Evolutionary conservation across 495 filamentous ascomycete species (phyloP), one percentile per base, ranked within the genome.

Genomic region (Penicillium lividum): DNA sequence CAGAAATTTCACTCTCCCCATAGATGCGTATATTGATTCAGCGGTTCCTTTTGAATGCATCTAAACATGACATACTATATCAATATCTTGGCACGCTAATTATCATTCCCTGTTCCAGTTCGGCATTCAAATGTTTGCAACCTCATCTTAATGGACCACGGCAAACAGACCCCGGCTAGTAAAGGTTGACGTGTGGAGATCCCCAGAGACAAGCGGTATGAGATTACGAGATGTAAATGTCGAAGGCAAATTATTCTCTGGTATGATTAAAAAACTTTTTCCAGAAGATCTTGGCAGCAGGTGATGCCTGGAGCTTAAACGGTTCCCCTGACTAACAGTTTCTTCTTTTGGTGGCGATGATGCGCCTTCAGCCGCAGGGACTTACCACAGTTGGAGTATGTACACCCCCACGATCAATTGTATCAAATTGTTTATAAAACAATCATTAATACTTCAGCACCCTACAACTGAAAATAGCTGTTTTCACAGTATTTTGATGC

Each of bases 251-350:
- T 46, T 27, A 4, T 11, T 10, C 7, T 46, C 43, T 25, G 18
- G 18, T 11, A 16, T 5, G 43, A 25, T 3, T n/a, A n/a, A 22
- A 49, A 18, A n/a, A 34, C 36, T 25, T 44, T 36, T 62, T 51
- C 47, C 51, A 34, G 27, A 11, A 55, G 52, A n/a, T 3, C 42
- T 43, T 57, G 33, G 11, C 44, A 43, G 44, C 25, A 42, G 11
- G 2, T 29, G 15, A 27, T 30, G 52, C n/a, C 38, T 45, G 40
- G 49, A 56, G 38, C 33, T 53, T 34, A 45, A 46, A 15, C 27
- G 16, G 11, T 58, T 63, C 31, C 51, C 54, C 57, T 67, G 58
- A 59, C 55, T 57, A 56, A 62, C 27, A 58, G 9, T 58, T 49
- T 54, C 40, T 13, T 44, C 22, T 46, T 25, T 47, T 34, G 25